Evolutionary conservation across 345 rosid species (phyloP).

Genomic region (Hypericum perforatum): DNA sequence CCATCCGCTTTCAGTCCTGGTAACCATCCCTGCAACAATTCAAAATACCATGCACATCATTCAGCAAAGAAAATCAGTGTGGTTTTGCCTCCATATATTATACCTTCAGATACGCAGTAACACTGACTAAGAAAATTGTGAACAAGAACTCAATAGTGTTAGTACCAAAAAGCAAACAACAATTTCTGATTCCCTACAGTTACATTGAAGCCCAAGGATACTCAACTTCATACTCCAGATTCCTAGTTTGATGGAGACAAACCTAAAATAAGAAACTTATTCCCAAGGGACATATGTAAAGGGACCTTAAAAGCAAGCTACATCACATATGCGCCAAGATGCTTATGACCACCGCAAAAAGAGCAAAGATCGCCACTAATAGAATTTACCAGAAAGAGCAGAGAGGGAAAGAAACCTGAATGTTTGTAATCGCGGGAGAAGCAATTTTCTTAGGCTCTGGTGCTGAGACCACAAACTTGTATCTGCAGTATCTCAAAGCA

Average conservation of each 20-base stretch:
- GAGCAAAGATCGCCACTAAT: not conserved
- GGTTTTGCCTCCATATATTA: not conserved
- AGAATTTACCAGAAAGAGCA: slow-evolving; percentile 1
- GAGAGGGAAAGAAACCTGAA: slow-evolving; percentile 45
- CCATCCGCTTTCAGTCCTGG: slow-evolving; percentile 86
- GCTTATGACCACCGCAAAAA: not conserved
- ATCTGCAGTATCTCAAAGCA: slow-evolving; percentile 37
- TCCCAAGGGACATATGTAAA: not conserved
- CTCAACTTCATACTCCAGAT: no score
- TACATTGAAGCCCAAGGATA: no score
- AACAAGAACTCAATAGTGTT: not conserved
- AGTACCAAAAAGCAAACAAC: not conserved
- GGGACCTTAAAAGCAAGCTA: not conserved
- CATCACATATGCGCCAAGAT: no score
- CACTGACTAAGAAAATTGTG: no score
- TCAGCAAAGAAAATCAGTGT: slow-evolving; percentile 10
- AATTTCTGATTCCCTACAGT: no score
- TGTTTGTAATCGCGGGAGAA: slow-evolving; percentile 70
- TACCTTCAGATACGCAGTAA: no score
- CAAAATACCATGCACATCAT: slow-evolving; percentile 14
- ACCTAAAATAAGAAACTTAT: no score
- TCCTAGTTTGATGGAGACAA: no score
- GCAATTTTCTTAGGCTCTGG: slow-evolving; percentile 76
- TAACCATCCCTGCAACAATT: slow-evolving; percentile 76
- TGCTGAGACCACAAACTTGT: slow-evolving; percentile 74